These are phyloP conservation scores for Apiotrichum laibachii DNA, from an alignment of 1,284 basidiomycete genomes.

Conservation along the genomic window DNA sequence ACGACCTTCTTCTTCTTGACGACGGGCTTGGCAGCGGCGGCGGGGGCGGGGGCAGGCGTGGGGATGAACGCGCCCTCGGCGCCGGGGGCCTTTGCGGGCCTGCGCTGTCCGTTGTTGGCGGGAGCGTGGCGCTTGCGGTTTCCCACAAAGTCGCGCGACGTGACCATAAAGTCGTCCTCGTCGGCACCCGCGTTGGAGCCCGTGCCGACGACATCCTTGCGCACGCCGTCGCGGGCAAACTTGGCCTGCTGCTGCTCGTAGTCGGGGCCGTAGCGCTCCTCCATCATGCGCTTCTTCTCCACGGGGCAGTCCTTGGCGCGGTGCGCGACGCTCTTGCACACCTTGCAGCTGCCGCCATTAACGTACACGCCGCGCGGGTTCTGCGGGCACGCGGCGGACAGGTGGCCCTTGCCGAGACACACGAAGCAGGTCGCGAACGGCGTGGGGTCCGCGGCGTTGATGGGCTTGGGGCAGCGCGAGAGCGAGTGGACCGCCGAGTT, in stretches of 20 bases:
- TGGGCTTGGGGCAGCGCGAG: constrained; percentile 67
- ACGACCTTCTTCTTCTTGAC: constrained; percentile 22
- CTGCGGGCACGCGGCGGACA: constrained; percentile 74
- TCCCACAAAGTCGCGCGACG: constrained; percentile 48
- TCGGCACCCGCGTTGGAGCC: constrained; percentile 65
- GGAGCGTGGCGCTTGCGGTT: constrained; percentile 26
- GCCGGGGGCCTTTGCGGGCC: constrained; percentile 25
- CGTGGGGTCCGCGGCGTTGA: constrained; percentile 65
- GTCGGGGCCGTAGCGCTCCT: constrained; percentile 7
- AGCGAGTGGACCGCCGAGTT: constrained; percentile 76
- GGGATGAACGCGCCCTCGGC: constrained; percentile 20
- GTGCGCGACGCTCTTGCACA: constrained; percentile 80
- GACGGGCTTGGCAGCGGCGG: constrained; percentile 5
- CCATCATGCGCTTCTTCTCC: constrained; percentile 16
- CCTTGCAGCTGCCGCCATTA: constrained; percentile 83
- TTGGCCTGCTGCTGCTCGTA: not conserved
- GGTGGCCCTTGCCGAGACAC: constrained; percentile 74
- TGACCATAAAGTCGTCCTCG: constrained; percentile 86
- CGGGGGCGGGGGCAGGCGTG: not conserved
- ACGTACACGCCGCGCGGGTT: constrained; percentile 86
- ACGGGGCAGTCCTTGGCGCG: constrained; percentile 74
- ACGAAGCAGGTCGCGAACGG: constrained; percentile 92
- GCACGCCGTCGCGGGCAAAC: not conserved
- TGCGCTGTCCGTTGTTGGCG: constrained; percentile 40
- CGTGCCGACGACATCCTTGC: constrained; percentile 16